Percentiles rank a stretch among this genome's conserved stretches.
These are phyloP conservation scores for Penicillium hordei DNA, from an alignment of 2,329 filamentous ascomycete genomes.

Conservation along the genomic window DNA sequence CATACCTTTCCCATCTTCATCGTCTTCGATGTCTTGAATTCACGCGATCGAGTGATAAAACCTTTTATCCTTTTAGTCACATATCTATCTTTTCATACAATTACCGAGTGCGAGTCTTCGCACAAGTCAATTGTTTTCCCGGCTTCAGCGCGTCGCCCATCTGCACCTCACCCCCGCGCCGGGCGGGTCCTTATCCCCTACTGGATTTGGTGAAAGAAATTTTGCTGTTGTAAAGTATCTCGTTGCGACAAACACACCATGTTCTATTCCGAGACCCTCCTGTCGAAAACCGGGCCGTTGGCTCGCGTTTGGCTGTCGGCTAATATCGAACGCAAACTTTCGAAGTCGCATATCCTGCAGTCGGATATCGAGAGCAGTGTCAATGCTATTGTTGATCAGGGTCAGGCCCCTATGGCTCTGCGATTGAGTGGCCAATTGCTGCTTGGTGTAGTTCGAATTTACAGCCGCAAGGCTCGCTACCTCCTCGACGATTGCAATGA, in stretches of 20 bases:
- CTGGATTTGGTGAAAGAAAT: slow-evolving; percentile 32
- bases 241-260: slow-evolving; percentile 52
- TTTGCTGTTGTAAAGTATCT: slow-evolving; percentile 30
- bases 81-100: neutral
- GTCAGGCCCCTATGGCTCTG: slow-evolving; percentile 90
- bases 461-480: slow-evolving; percentile 95
- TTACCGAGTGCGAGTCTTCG: slow-evolving; percentile 10
- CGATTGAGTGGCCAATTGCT: slow-evolving; percentile 91
- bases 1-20: slow-evolving; percentile 6
- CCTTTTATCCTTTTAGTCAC: slow-evolving; percentile 1
- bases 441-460: slow-evolving; percentile 94
- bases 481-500: slow-evolving; percentile 97
- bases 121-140: slow-evolving; percentile 33
- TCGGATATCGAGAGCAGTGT: slow-evolving; percentile 95
- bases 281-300: slow-evolving; percentile 95
- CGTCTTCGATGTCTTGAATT: slow-evolving; percentile 13
- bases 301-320: slow-evolving; percentile 97
- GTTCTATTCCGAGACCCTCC: slow-evolving; percentile 96
- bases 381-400: slow-evolving; percentile 88
- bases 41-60: slow-evolving; percentile 11
- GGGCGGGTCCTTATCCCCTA: slow-evolving; percentile 30
- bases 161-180: slow-evolving; percentile 33
- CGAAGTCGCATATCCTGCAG: slow-evolving; percentile 92
- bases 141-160: slow-evolving; percentile 35
- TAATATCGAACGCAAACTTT: slow-evolving; percentile 97